Evolutionary conservation across 2,329 filamentous ascomycete genomes (phyloP).

Genomic region (Aureobasidium sp.): DNA sequence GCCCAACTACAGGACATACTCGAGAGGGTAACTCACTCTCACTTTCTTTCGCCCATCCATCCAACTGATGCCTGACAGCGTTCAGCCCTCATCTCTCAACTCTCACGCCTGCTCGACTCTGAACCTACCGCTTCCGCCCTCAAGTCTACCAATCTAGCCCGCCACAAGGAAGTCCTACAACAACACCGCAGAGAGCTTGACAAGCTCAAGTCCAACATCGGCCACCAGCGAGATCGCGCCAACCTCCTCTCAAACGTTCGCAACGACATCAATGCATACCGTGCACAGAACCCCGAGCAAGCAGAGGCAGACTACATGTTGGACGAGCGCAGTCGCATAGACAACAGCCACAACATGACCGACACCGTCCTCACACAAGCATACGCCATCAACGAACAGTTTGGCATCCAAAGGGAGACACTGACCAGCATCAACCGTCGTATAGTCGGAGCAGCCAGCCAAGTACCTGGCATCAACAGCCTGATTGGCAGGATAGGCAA

Average conservation of each 20-base stretch:
- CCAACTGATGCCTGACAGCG: slow-evolving; percentile 49
- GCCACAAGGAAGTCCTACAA: slow-evolving; percentile 81
- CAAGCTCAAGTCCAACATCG: slow-evolving; percentile 65
- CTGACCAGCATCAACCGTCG: slow-evolving; percentile 81
- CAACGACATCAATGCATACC: slow-evolving; percentile 86
- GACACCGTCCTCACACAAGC: slow-evolving; percentile 91
- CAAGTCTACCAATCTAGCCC: slow-evolving; percentile 93
- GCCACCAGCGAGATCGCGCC: slow-evolving; percentile 73
- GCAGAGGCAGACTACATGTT: slow-evolving; percentile 97
- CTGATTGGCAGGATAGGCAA: slow-evolving; percentile 88
- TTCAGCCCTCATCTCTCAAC: slow-evolving; percentile 71
- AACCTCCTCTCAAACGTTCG: slow-evolving; percentile 88
- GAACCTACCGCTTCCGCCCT: slow-evolving; percentile 86
- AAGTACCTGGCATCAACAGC: slow-evolving; percentile 87
- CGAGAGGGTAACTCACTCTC: slow-evolving; percentile 55
- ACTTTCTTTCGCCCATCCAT: neutral
- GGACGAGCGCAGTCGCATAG: slow-evolving; percentile 75
- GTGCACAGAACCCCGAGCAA: slow-evolving; percentile 65
- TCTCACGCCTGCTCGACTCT: slow-evolving; percentile 84
- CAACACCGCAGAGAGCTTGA: slow-evolving; percentile 79
- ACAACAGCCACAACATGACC: slow-evolving; percentile 81
- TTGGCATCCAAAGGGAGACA: slow-evolving; percentile 79
- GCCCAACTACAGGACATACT: slow-evolving; percentile 76
- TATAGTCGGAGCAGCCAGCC: slow-evolving; percentile 81
- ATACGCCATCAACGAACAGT: slow-evolving; percentile 92